A percentile compares a stretch with the other conserved stretches of the same genome.
These are phyloP conservation scores for Aspergillus sp. DNA, from an alignment of 2,329 filamentous ascomycete genomes.

Conservation along the genomic window DNA sequence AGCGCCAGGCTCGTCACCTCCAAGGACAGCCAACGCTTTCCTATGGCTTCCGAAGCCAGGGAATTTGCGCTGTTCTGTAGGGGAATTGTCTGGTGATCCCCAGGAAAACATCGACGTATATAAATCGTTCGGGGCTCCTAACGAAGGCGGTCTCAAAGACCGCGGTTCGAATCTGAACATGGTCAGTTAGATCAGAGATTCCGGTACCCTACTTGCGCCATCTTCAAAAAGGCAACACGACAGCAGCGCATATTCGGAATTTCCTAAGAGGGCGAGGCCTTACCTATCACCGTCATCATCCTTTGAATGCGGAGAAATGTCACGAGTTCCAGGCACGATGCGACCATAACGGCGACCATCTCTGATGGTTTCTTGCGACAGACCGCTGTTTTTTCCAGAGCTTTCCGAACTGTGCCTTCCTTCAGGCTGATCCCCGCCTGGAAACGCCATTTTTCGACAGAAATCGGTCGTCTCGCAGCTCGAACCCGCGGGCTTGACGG, in stretches of 20 bases:
- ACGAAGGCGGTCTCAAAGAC: conserved; percentile 18
- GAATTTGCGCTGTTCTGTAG: conserved; percentile 37
- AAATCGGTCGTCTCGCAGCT: conserved; percentile 17
- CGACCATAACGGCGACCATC: conserved; percentile 25
- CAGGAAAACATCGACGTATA: conserved; percentile 35
- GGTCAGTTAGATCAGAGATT: conserved; percentile 11
- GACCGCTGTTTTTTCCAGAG: conserved; percentile 39
- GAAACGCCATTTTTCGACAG: conserved; percentile 32
- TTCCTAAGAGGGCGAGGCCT: conserved; percentile 17
- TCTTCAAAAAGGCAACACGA: neutral
- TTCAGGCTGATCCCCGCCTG: conserved; percentile 32
- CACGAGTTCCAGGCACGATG: conserved; percentile 26
- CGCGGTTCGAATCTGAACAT: conserved; percentile 23
- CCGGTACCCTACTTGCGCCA: neutral
- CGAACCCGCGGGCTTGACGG: conserved; percentile 5
- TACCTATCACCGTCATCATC: conserved; percentile 32
- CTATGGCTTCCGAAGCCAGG: conserved; percentile 34
- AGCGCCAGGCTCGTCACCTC: conserved; percentile 27
- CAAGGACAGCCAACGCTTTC: conserved; percentile 34
- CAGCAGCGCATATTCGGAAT: neutral
- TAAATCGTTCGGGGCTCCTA: conserved; percentile 25
- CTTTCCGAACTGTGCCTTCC: conserved; percentile 42
- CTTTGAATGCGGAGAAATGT: conserved; percentile 27
- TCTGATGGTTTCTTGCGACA: conserved; percentile 42
- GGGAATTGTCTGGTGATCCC: conserved; percentile 38